Base-by-base conservation (phyloP, 768 basidiomycete species). In the Pulveroboletus sp. region DNA sequence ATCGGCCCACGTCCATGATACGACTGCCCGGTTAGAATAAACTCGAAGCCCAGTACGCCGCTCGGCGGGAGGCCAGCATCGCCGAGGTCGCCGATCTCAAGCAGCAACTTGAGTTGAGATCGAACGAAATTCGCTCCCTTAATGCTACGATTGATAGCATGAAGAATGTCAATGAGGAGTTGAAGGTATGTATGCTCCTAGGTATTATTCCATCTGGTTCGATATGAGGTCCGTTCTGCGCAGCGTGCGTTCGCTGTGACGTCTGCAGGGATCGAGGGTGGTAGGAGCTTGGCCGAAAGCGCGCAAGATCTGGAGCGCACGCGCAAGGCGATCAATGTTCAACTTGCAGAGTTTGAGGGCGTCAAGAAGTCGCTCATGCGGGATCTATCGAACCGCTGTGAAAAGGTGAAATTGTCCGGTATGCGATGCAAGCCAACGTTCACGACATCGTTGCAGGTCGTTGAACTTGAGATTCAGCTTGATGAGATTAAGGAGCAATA, bases 401-500 rank as follows among this genome's bases (percentile, higher is more conserved):
- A 99, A 77, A 98, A 98, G 85, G 94, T 91, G 71, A 58, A 36
- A 31, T 52, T 43, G 39, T 49, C 53, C 9, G 41, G 33, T 38
- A 15, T 49, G 33, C 27, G 70, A 24, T 41, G 45, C 51, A 42
- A 26, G 21, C 43, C 39, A 43, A 43, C 47, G 49, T 54, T 57
- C 33, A 65, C 31, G 21, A 35, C 30, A 45, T 56, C 39, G 43
- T 55, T 53, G 40, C 55, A 96, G 94, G 96, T 99, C 37, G 95
- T 99, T 46, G 96, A 98, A 71, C 83, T 99, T 27, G 96, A 99
- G 70, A 98, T 99, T 57, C 94, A 97, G 67, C 76, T 99, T 31
- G 96, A 98, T 63, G 96, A 99, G 67, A 93, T 96, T 69, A 91
- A 90, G 69, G 96, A 99, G 71, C 94, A 98, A 65, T 99, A 99